Percentiles rank a stretch among this genome's conserved stretches.
phyloP scores from a whole-genome alignment of 1,284 basidiomycete genomes.

The Takashimella koratensis region DNA sequence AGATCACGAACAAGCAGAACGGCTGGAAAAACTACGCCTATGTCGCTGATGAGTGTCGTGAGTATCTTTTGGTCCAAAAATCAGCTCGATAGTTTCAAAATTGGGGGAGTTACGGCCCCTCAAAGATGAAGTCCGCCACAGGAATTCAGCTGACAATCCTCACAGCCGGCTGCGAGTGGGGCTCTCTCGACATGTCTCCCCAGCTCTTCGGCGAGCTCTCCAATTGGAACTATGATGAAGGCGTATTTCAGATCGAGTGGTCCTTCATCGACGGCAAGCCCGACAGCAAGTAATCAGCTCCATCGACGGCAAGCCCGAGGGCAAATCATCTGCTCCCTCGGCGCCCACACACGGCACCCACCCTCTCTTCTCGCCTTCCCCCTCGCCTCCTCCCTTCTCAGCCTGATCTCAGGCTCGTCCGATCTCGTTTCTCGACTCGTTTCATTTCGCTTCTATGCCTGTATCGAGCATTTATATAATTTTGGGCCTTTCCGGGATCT shows the following conservation, averaged over 20 bases:
- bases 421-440: background rate
- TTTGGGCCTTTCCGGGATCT: background rate
- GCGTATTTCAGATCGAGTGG: slow-evolving; percentile 37
- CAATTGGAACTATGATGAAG: slow-evolving; percentile 32
- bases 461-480: background rate
- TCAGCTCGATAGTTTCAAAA: no score
- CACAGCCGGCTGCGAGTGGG: slow-evolving; percentile 49
- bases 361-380: no score
- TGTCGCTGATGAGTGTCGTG: slow-evolving; percentile 53
- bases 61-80: no score
- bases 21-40: slow-evolving; percentile 59
- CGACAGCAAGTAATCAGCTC: background rate
- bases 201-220: slow-evolving; percentile 47
- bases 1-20: slow-evolving; percentile 61
- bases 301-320: background rate
- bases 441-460: background rate
- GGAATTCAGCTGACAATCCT: no score
- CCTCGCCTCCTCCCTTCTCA: background rate
- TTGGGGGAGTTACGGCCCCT: no score
- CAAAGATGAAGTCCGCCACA: no score
- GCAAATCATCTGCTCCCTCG: background rate
- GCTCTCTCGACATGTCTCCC: slow-evolving; percentile 52
- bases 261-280: slow-evolving; percentile 1
- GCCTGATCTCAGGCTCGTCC: background rate
- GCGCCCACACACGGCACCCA: no score